Base-by-base conservation (phyloP, 192 early-diverging fungal genomes). In the Coemansia reversa region DNA sequence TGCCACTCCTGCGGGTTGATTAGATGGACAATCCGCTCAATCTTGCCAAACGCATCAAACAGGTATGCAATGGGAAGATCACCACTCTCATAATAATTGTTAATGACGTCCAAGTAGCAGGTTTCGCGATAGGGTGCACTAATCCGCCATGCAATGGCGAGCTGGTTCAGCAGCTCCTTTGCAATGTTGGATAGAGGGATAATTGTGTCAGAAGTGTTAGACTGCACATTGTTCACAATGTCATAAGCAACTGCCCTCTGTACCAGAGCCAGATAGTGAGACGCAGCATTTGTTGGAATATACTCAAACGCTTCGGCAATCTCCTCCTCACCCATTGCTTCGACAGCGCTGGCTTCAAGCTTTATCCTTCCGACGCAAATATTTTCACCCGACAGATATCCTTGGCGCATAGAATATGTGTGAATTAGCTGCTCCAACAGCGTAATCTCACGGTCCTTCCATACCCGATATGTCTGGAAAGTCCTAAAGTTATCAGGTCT, bases 401-500 rank as follows among this genome's bases (percentile, higher is more conserved):
- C 70, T 57, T 64, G 74, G n/a, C 69, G 63, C 57, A 78, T 65
- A 9, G 75, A 60, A 20, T 63, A 78, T 29, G 75, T 59, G 28
- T 72, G 62, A 18, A 82, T 78, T 23, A 82, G 68, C 68, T 82
- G 80, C 60, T 78, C 75, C 11, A 82, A 75, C 50, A 62, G 59
- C 3, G 69, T 77, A 39, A 71, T 65, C 53, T 82, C 80, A 60
- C 80, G 80, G 30, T 74, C 70, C 71, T 82, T 82, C 80, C 80
- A 82, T 33, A 70, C 25, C 1, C 61, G 63, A 55, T 82, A 82
- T 25, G 71, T 67, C 24, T 74, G 75, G 7, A 27, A 50, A 5
- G 71, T 63, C 25, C 66, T 57, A 57, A 82, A 82, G 52, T 77
- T 54, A 6, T 62, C 72, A 0, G 80, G 80, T 45, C 61, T 70